phyloP scores from a whole-genome alignment of 768 basidiomycete species.

The Boletus subcaerulescens region DNA sequence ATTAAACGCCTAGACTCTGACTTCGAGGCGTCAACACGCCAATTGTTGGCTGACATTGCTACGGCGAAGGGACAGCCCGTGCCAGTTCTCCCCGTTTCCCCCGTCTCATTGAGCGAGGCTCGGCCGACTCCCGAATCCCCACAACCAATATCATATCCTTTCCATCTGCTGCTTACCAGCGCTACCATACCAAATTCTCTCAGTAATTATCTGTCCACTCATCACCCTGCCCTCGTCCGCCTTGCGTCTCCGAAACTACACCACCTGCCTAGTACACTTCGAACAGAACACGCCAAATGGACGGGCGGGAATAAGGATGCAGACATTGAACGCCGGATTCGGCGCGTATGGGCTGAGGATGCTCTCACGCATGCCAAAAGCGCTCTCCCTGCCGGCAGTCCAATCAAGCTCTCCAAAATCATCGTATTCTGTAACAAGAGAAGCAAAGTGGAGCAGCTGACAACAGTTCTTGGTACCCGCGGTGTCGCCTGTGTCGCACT shows the following conservation, averaged over 20 bases:
- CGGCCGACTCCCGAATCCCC: slow-evolving; percentile 6
- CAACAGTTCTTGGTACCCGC: slow-evolving; percentile 53
- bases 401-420: slow-evolving; percentile 54
- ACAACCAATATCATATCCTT: slow-evolving; percentile 52
- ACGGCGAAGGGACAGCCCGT: slow-evolving; percentile 46
- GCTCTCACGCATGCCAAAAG: slow-evolving; percentile 33
- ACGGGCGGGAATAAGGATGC: slow-evolving; percentile 78
- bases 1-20: slow-evolving; percentile 58
- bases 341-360: slow-evolving; percentile 73
- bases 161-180: slow-evolving; percentile 77
- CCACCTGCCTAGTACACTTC: slow-evolving; percentile 65
- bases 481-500: slow-evolving; percentile 64
- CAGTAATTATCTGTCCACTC: slow-evolving; percentile 54
- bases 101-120: slow-evolving; percentile 14
- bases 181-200: slow-evolving; percentile 86
- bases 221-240: slow-evolving; percentile 65
- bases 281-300: slow-evolving; percentile 72
- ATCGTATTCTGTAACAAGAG: slow-evolving; percentile 84
- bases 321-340: slow-evolving; percentile 74
- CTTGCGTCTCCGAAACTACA: slow-evolving; percentile 81
- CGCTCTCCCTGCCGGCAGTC: slow-evolving; percentile 16
- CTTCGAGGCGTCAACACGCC: slow-evolving; percentile 71
- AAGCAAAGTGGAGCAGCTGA: slow-evolving; percentile 62
- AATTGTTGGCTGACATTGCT: slow-evolving; percentile 68
- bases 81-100: slow-evolving; percentile 15